Base-by-base conservation (phyloP, 208 protist genomes). In the Vickermania ingenoplastis region DNA sequence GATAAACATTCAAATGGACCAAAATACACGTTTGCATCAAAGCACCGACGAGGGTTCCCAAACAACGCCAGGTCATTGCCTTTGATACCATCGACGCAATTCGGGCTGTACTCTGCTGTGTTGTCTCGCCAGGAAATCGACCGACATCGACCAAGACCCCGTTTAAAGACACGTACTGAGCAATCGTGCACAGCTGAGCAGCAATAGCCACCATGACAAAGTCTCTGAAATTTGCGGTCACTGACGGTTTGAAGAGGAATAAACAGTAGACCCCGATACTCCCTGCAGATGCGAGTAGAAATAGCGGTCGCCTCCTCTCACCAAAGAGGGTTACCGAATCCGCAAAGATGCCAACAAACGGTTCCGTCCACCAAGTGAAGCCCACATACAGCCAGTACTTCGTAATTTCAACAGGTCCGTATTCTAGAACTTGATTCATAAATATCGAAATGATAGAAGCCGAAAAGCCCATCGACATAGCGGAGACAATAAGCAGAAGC, bases 141-240 rank as follows among this genome's bases (percentile, higher is more conserved):
- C 73, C 73, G 30, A 79, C 54, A 62, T 79, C 77, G 13, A 83
- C 69, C 21, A 83, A 52, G 0, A 83, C 27, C 3, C 77, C 69
- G 53, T 83, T 79, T 31, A 83, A 53, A 0, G 77, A 69, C 30
- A 83, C 73, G 63, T 72, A 75, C 22, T 71, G 48, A 17, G 64
- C 62, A 69, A 79, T 74, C 27, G 53, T 69, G 52, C 51, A 76
- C 36, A 73, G 53, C 28, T 77, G 64, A n/a, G 63, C 61, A 0
- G 65, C 28, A 1, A 79, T 56, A 23, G 63, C 72, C 29, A 79
- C 13, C n/a, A n/a, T 41, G 25, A 83, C 49, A 7, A 83, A 70
- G 14, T 26, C 11, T 14, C n/a, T 23, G 57, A 65, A 73, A 52
- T 2, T 65, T 7, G 24, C 22, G 0, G 66, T 75, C 2, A 29